Percentiles rank a stretch among this genome's conserved stretches.
Conservation (phyloP, 148 eudicot species). For the Diospyros lotus region DNA sequence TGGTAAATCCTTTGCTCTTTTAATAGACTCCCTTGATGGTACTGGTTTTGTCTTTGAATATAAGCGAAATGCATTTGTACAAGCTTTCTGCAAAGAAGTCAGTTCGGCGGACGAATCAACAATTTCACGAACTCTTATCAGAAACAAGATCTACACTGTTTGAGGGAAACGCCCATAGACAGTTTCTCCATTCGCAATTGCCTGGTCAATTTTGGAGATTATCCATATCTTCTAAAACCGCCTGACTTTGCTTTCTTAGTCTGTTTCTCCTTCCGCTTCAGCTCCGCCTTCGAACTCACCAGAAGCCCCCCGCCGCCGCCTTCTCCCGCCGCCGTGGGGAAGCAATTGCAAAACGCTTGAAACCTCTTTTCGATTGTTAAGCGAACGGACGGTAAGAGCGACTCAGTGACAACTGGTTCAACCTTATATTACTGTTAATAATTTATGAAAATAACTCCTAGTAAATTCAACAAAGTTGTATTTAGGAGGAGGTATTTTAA, state of each 20-base stretch:
- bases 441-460: too few relatives aligned
- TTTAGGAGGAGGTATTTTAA: too few relatives aligned
- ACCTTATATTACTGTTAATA: too few relatives aligned
- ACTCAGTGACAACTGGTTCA: too few relatives aligned
- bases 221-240: slow-evolving; percentile 69
- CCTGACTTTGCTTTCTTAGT: slow-evolving; percentile 84
- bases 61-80: slow-evolving; percentile 56
- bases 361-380: too few relatives aligned
- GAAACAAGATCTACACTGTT: slow-evolving; percentile 72
- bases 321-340: slow-evolving; percentile 33
- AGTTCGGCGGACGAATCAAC: slow-evolving; percentile 74
- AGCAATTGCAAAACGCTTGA: background rate
- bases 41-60: slow-evolving; percentile 64
- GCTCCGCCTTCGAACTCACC: slow-evolving; percentile 60
- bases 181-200: slow-evolving; percentile 70
- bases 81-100: slow-evolving; percentile 47
- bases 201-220: slow-evolving; percentile 55
- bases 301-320: slow-evolving; percentile 16
- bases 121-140: slow-evolving; percentile 74
- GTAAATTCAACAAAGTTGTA: too few relatives aligned
- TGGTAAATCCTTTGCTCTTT: slow-evolving; percentile 69
- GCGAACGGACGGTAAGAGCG: too few relatives aligned
- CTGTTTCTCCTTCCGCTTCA: slow-evolving; percentile 34
- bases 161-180: slow-evolving; percentile 93
- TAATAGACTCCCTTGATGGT: slow-evolving; percentile 83